Percentiles rank a stretch among this genome's conserved stretches.
phyloP scores from a whole-genome alignment of 768 basidiomycete species.

The Boletus subparvulus region DNA sequence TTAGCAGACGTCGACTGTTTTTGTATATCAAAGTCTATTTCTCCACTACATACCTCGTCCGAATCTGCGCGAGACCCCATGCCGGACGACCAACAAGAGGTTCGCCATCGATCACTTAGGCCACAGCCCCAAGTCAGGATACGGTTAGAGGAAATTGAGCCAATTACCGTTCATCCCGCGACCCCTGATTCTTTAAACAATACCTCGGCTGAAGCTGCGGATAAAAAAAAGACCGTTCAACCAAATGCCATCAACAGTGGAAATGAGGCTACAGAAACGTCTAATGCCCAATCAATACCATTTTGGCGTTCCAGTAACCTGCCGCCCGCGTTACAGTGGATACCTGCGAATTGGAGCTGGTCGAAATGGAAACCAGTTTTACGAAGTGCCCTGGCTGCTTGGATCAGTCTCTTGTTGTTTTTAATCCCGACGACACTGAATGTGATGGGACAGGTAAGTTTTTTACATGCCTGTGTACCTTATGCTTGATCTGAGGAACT shows the following conservation, averaged over 20 bases:
- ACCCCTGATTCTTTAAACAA: neutral
- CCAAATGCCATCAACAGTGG: neutral
- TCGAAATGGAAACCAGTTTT: constrained; percentile 61
- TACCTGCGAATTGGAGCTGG: constrained; percentile 55
- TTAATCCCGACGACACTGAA: constrained; percentile 49
- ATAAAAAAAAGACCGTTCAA: neutral
- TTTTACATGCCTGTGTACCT: neutral
- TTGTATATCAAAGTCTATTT: no score
- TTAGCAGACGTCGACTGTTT: no score
- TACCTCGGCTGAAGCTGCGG: neutral
- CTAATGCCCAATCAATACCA: neutral
- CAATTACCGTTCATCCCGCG: neutral
- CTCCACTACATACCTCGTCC: no score
- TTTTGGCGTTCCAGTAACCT: constrained; percentile 11
- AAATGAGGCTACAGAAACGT: neutral
- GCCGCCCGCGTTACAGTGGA: constrained; percentile 49
- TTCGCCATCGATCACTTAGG: neutral
- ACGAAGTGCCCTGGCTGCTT: constrained; percentile 60
- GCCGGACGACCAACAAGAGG: constrained; percentile 6
- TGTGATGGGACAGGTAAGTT: constrained; percentile 55
- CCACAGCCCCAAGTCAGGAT: constrained; percentile 11
- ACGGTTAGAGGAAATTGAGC: neutral
- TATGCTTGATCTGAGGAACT: neutral
- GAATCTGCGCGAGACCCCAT: neutral
- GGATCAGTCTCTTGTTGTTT: constrained; percentile 61